Conservation (phyloP, 1,284 basidiomycete genomes). For the Heliocybe sulcata region DNA sequence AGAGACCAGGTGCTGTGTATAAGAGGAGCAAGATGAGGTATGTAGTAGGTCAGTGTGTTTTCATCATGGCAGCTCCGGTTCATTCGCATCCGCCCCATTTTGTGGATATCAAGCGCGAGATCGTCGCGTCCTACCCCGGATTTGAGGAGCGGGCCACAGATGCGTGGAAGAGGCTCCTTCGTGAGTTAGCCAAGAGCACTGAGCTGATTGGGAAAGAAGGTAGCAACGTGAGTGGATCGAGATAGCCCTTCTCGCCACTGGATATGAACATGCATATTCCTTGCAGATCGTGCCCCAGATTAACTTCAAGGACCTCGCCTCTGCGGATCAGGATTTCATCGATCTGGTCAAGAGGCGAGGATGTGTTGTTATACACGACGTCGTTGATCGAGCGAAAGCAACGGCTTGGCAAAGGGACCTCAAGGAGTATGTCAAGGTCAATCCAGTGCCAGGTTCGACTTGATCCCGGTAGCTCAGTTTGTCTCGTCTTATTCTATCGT, state of each 20-base stretch:
- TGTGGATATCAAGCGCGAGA: slow-evolving; percentile 46
- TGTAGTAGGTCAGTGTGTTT: background rate
- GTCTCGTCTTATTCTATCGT: background rate
- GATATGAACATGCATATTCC: slow-evolving; percentile 8
- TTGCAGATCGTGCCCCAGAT: slow-evolving; percentile 51
- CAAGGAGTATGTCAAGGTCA: slow-evolving; percentile 47
- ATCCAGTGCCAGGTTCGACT: slow-evolving; percentile 44
- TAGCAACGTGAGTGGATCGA: slow-evolving; percentile 31
- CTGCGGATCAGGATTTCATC: slow-evolving; percentile 36
- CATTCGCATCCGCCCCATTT: slow-evolving; percentile 30
- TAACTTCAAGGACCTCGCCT: slow-evolving; percentile 44
- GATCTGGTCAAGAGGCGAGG: slow-evolving; percentile 48
- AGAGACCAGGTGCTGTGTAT: background rate
- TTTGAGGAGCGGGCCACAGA: slow-evolving; percentile 40
- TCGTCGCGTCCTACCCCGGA: slow-evolving; percentile 42
- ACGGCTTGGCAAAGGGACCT: slow-evolving; percentile 48
- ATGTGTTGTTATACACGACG: slow-evolving; percentile 52
- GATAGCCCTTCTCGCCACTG: background rate
- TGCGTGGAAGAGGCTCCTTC: slow-evolving; percentile 52
- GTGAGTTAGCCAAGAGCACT: slow-evolving; percentile 37
- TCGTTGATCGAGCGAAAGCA: slow-evolving; percentile 51
- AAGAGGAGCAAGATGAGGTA: background rate
- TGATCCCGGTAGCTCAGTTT: background rate
- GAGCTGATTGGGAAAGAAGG: slow-evolving; percentile 38
- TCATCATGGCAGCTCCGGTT: background rate